Base-by-base conservation (phyloP, 345 rosid species). In the Isatis tinctoria region DNA sequence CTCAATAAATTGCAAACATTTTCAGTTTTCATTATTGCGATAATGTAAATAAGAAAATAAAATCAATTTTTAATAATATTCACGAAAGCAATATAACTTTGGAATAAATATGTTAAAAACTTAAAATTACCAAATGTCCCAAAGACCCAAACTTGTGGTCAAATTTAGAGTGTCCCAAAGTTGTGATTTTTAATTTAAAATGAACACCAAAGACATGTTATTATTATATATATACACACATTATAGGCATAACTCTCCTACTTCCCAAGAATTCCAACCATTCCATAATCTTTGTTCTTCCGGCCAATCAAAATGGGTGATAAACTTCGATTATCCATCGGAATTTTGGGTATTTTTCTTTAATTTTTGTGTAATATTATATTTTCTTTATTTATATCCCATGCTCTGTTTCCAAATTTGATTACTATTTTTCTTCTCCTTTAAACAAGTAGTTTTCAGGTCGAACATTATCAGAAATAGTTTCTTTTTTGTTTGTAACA, bases 321-420 rank as follows among this genome's bases (percentile, higher is more conserved):
- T 63, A 81, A 65, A 62, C 72, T 88, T 74, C 92, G 85, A 68
- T 73, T 92, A n/a, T 85, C 86, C 17, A 37, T 87, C 52, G 97
- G 96, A 67, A 60, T 87, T 62, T 80, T 89, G 83, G 92, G 93
- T 84, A 82, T 22, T 33, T 43, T 5, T 13, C 7, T 9, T 10
- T 49, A n/a, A 12, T 24, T 35, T 10, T 11, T 53, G 4, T 62
- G 18, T 68, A 56, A 5, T 69, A 48, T 26, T 47, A 11, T 37
- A 13, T 63, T 44, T 24, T 54, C 17, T 12, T 12, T 45, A 45
- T 1, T 40, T 37, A 20, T 6, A 20, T 6, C 44, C 60, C 16
- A 27, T 75, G 17, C 28, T 71, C 20, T 49, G 27, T 40, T 54
- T 64, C 30, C 30, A 4, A 62, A 12, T 39, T 28, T 40, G 17